Evolutionary conservation across 495 filamentous ascomycete species (phyloP).

Genomic region (Penicillium steckii): DNA sequence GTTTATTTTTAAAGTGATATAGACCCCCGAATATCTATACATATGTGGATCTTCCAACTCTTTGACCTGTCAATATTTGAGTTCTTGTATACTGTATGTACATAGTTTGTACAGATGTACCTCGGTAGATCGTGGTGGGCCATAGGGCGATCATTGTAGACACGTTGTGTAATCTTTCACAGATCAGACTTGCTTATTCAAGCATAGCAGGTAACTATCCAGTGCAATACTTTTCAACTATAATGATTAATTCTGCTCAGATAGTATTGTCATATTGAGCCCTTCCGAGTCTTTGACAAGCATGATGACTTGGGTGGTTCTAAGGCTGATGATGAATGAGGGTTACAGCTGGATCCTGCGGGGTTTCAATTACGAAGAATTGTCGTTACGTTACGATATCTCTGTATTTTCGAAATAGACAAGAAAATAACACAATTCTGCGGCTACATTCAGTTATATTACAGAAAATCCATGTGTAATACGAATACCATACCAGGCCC

Average conservation of each 20-base stretch:
- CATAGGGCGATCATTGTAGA: not conserved
- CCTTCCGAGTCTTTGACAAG: not conserved
- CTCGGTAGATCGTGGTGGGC: not conserved
- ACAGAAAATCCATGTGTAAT: not conserved
- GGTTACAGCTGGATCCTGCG: conserved; percentile 29
- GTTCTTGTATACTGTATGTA: no score
- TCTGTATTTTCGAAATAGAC: not conserved
- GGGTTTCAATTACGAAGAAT: conserved; percentile 7
- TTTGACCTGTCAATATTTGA: no score
- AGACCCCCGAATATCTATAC: not conserved
- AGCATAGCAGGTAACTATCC: no score
- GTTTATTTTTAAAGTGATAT: not conserved
- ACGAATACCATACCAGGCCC: conserved; percentile 3
- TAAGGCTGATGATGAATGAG: conserved; percentile 23
- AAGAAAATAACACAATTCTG: not conserved
- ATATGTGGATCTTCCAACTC: not conserved
- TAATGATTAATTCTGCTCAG: no score
- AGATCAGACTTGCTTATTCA: not conserved
- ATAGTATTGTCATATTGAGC: no score
- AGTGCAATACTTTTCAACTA: no score
- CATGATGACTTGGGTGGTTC: not conserved
- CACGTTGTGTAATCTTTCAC: no score
- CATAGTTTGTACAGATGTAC: not conserved
- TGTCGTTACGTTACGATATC: not conserved
- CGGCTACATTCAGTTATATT: not conserved